Evolutionary conservation across 139 green algal species (phyloP).

Genomic region (Micractinium sp.): DNA sequence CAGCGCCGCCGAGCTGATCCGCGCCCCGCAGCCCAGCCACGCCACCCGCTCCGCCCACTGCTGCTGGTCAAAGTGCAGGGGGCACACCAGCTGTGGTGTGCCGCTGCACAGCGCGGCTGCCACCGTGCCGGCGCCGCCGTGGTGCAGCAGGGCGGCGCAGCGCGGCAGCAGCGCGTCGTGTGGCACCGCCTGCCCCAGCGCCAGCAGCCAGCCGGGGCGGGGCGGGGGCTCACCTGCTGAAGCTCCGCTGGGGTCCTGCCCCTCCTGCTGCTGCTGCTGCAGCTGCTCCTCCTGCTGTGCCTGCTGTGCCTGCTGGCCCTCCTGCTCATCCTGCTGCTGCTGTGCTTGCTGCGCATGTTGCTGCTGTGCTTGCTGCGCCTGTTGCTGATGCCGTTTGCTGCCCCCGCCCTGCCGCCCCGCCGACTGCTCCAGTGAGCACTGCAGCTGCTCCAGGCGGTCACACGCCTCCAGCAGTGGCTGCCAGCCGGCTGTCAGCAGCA

Average conservation of each 20-base stretch:
- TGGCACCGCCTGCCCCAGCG: conserved; percentile 26
- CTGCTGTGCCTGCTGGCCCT: neutral
- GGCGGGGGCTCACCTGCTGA: neutral
- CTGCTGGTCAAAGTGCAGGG: conserved; percentile 76
- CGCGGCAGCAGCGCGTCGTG: conserved; percentile 62
- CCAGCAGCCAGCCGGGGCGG: conserved; percentile 10
- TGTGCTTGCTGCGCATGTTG: neutral
- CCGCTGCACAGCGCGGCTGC: conserved; percentile 49
- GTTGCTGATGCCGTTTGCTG: neutral
- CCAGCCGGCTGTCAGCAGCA: conserved; percentile 56
- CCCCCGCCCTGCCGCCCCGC: neutral
- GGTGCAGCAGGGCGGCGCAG: conserved; percentile 61
- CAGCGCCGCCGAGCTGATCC: neutral
- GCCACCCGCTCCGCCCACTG: conserved; percentile 45
- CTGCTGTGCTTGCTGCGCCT: neutral
- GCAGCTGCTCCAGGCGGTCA: neutral
- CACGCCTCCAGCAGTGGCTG: conserved; percentile 13
- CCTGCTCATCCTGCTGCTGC: neutral
- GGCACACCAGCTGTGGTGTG: conserved; percentile 57
- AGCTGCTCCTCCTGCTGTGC: neutral
- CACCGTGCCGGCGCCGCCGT: conserved; percentile 61
- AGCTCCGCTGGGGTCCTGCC: neutral
- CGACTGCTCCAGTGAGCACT: neutral
- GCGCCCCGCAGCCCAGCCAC: conserved; percentile 22
- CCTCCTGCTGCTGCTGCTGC: neutral